Percentiles rank a stretch among this genome's conserved stretches.
These are phyloP conservation scores for Mycocentrospora acerina DNA, from an alignment of 2,329 filamentous ascomycete genomes.

Conservation along the genomic window DNA sequence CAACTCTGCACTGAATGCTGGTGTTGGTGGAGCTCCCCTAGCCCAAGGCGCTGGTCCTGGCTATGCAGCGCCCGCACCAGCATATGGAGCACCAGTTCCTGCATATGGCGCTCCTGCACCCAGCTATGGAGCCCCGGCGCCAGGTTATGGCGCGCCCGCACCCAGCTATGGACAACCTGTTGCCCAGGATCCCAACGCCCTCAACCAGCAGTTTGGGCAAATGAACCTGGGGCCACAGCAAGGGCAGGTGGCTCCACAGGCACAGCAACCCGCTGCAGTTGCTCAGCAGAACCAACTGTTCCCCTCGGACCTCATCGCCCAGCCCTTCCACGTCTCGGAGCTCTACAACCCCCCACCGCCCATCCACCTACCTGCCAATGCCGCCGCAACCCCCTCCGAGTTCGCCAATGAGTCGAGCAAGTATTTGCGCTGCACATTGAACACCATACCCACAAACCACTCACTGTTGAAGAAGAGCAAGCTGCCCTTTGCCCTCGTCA, in stretches of 20 bases:
- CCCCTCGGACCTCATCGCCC: slow-evolving; percentile 85
- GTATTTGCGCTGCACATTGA: slow-evolving; percentile 93
- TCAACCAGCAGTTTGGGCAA: slow-evolving; percentile 80
- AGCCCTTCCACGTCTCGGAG: slow-evolving; percentile 92
- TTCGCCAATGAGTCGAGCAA: slow-evolving; percentile 89
- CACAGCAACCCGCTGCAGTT: slow-evolving; percentile 34
- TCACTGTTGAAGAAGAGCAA: slow-evolving; percentile 93
- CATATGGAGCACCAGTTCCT: slow-evolving; percentile 20
- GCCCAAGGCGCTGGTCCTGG: slow-evolving; percentile 13
- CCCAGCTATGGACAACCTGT: slow-evolving; percentile 43
- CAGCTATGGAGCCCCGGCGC: slow-evolving; percentile 26
- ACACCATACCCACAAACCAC: slow-evolving; percentile 88
- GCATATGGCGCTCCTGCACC: slow-evolving; percentile 45
- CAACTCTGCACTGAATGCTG: slow-evolving; percentile 64
- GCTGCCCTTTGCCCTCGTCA: slow-evolving; percentile 90
- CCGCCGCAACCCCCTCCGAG: slow-evolving; percentile 89
- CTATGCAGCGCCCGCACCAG: slow-evolving; percentile 40
- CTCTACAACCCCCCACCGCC: slow-evolving; percentile 88
- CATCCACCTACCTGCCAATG: slow-evolving; percentile 87
- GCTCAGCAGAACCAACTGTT: slow-evolving; percentile 73
- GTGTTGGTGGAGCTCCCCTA: slow-evolving; percentile 45
- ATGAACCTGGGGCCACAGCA: slow-evolving; percentile 67
- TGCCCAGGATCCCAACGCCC: slow-evolving; percentile 59
- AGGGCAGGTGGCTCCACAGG: slow-evolving; percentile 32
- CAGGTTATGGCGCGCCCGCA: slow-evolving; percentile 43